Percentiles rank a stretch among this genome's conserved stretches.
Conservation (phyloP, 352 stramenopile genomes). For the Phytophthora sp. region DNA sequence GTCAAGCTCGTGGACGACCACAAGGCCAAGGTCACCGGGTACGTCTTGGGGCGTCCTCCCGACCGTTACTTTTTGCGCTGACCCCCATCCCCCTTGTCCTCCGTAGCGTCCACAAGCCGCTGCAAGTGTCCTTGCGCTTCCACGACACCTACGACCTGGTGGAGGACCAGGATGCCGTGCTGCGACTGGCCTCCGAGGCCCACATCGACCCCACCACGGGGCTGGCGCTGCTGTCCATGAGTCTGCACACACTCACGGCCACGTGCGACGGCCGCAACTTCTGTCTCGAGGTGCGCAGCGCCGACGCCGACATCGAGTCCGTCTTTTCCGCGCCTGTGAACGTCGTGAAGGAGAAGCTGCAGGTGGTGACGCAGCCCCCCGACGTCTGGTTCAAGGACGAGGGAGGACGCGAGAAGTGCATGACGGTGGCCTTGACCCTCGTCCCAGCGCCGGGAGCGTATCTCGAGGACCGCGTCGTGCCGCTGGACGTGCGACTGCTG, state of each 20-base stretch:
- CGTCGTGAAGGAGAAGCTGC: conserved; percentile 81
- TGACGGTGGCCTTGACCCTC: conserved; percentile 88
- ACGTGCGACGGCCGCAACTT: conserved; percentile 68
- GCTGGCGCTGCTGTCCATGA: conserved; percentile 50
- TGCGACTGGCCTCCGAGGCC: conserved; percentile 22
- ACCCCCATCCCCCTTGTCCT: background rate
- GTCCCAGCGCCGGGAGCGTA: conserved; percentile 64
- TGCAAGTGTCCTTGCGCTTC: conserved; percentile 71
- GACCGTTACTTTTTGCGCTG: conserved; percentile 6
- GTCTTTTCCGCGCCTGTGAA: conserved; percentile 68
- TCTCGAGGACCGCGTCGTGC: conserved; percentile 82
- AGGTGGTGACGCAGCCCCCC: conserved; percentile 78
- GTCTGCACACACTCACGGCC: conserved; percentile 56
- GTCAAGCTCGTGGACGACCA: conserved; percentile 72
- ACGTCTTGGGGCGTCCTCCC: conserved; percentile 6
- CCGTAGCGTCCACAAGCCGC: conserved; percentile 38
- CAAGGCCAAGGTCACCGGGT: conserved; percentile 65
- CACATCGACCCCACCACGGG: conserved; percentile 47
- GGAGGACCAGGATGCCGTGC: conserved; percentile 58
- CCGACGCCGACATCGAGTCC: conserved; percentile 60
- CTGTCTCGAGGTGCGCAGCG: conserved; percentile 66
- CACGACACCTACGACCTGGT: conserved; percentile 83
- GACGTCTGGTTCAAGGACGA: conserved; percentile 98
- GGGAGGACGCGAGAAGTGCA: conserved; percentile 95
- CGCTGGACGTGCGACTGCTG: conserved; percentile 70